phyloP scores from a whole-genome alignment of 2,329 filamentous ascomycete genomes.

The Ophiocordyceps camponoti-leonardi region DNA sequence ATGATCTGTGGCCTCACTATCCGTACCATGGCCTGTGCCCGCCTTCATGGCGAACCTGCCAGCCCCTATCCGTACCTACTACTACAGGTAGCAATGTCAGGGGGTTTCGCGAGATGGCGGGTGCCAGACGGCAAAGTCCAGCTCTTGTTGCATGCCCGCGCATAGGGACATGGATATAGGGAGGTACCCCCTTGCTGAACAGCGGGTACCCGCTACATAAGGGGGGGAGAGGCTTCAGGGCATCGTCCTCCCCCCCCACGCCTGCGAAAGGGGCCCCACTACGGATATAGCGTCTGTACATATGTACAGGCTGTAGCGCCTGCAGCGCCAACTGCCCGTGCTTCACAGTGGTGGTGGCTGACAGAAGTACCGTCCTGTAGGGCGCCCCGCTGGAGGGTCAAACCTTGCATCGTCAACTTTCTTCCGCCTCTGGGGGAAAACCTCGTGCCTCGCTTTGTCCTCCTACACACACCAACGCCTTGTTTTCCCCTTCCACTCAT shows the following conservation, averaged over 20 bases:
- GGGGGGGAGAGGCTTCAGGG: background rate
- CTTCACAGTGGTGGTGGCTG: background rate
- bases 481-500: background rate
- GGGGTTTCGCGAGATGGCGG: no score
- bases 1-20: no score
- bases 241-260: background rate
- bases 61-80: no score
- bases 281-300: no score
- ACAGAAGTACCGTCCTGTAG: background rate
- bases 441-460: slow-evolving; percentile 15
- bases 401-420: slow-evolving; percentile 16
- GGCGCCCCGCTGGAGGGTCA: slow-evolving; percentile 2
- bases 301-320: no score
- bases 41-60: no score
- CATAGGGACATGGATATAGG: background rate
- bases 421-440: slow-evolving; percentile 19
- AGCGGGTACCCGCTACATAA: background rate
- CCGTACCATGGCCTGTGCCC: no score
- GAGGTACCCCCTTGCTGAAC: background rate
- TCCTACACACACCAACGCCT: slow-evolving; percentile 5
- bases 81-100: no score
- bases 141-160: no score
- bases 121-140: background rate
- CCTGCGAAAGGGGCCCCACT: background rate
- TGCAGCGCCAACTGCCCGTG: background rate